These are phyloP conservation scores for Inga laurina DNA, from an alignment of 306 rosid species.

Conservation along the genomic window DNA sequence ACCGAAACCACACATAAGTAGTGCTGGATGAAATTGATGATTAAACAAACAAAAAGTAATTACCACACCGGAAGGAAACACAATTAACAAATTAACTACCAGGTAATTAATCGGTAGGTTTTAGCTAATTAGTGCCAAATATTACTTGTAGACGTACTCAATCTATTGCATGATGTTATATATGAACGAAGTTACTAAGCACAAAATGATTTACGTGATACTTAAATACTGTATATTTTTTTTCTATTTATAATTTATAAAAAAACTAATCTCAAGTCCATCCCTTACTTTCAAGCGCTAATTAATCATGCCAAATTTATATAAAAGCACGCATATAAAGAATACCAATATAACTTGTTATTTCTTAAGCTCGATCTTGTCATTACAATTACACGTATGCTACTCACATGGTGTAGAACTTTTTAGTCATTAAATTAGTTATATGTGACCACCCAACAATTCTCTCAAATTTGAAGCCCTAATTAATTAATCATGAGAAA, in stretches of 20 bases:
- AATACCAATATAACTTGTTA: too few relatives aligned
- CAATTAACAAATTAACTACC: background rate
- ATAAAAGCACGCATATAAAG: too few relatives aligned
- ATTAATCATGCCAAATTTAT: background rate
- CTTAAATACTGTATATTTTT: background rate
- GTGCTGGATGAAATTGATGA: background rate
- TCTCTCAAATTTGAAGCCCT: background rate
- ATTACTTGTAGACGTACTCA: background rate
- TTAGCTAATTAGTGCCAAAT: background rate
- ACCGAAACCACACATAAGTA: background rate
- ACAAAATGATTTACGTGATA: background rate
- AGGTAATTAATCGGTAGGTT: background rate
- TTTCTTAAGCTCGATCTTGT: too few relatives aligned
- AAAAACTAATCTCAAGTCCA: background rate
- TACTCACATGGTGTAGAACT: too few relatives aligned
- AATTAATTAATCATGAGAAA: constrained; percentile 14
- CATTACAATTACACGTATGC: too few relatives aligned
- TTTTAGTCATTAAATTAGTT: too few relatives aligned
- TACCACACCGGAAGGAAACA: background rate
- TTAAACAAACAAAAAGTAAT: background rate
- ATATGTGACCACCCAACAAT: too few relatives aligned
- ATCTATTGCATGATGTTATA: background rate
- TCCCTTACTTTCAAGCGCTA: background rate
- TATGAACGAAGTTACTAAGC: background rate
- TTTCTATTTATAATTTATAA: background rate